Percentiles rank a stretch among this genome's conserved stretches.
Evolutionary conservation across 805 yeast species (phyloP).

Genomic region (Zygosaccharomyces gambellarensis): DNA sequence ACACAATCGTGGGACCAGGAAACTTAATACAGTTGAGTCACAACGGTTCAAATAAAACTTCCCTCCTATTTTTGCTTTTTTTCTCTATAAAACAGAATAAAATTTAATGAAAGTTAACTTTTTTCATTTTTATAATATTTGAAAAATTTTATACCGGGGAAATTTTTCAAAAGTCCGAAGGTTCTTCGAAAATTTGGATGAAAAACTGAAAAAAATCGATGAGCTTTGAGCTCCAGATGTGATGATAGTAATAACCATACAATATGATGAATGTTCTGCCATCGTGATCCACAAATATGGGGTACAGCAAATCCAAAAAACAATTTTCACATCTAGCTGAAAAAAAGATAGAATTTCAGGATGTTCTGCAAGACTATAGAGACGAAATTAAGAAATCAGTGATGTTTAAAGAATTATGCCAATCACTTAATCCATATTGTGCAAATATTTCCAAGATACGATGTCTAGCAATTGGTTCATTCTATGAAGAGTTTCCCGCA

Average conservation of each 20-base stretch:
- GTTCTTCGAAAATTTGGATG: neutral
- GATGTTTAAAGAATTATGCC: constrained; percentile 28
- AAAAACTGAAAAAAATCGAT: neutral
- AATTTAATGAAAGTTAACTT: neutral
- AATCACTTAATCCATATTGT: constrained; percentile 14
- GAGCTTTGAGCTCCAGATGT: neutral
- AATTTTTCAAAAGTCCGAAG: constrained; percentile 5
- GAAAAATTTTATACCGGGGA: constrained; percentile 4
- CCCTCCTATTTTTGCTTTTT: neutral
- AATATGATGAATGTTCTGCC: neutral
- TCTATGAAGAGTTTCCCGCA: constrained; percentile 54
- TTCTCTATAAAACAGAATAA: neutral
- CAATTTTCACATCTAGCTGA: neutral
- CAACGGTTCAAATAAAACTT: no score
- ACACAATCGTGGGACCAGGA: neutral
- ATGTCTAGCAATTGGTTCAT: constrained; percentile 71
- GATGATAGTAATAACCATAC: neutral
- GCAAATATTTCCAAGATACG: constrained; percentile 38
- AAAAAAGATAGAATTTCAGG: constrained; percentile 5
- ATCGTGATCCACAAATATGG: neutral
- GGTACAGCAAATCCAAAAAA: neutral
- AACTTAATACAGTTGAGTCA: neutral
- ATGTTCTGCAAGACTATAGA: constrained; percentile 18
- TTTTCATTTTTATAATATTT: neutral
- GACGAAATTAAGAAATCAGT: constrained; percentile 23